Base-by-base conservation (phyloP, 768 basidiomycete species). In the Lactarius hengduanensis region DNA sequence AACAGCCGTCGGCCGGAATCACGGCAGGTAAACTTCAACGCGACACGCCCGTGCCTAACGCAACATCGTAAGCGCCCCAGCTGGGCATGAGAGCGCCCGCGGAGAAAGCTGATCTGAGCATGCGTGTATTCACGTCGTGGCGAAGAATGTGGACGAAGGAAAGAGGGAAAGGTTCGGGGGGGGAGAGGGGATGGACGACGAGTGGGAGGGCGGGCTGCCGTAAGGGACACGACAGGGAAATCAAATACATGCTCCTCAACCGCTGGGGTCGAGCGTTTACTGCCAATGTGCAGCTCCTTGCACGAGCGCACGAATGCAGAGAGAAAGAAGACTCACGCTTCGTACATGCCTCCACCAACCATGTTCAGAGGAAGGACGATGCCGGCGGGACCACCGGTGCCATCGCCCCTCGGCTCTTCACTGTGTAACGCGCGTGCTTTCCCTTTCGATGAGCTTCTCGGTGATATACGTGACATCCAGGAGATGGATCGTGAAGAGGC, bases 361-460 rank as follows among this genome's bases (percentile, higher is more conserved):
- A 87, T 76, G 62, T 85, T 75, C 68, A 91, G 72, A 26, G 80
- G 81, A 22, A 92, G 70, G 15, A 91, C 81, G 32, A 87, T 77
- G 5, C 90, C 90, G 32, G 76, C 81, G 2, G 74, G 60, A 20
- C 81, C 84, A 0, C 85, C 86, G 58, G 70, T 43, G 22, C 85
- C 85, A 67, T 79, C 77, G 62, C 62, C 62, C 80, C 71, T 66
- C 50, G 28, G 11, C 20, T 30, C 43, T 28, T 53, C 43, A 16
- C 47, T 58, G 38, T 64, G 59, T 34, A 43, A 34, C 26, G 57
- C 69, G 41, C 70, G 60, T 47, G 28, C 66, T 62, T 73, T 73
- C n/a, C 72, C 72, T 57, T 73, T 76, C 74, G 30, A 13, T 13
- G 30, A 54, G 15, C n/a, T 26, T 40, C 59, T 45, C 1, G 53